Percentiles rank a stretch among this genome's conserved stretches.
phyloP scores from a whole-genome alignment of 1,139 yeast genomes.

The Geotrichum citri-aurantii region DNA sequence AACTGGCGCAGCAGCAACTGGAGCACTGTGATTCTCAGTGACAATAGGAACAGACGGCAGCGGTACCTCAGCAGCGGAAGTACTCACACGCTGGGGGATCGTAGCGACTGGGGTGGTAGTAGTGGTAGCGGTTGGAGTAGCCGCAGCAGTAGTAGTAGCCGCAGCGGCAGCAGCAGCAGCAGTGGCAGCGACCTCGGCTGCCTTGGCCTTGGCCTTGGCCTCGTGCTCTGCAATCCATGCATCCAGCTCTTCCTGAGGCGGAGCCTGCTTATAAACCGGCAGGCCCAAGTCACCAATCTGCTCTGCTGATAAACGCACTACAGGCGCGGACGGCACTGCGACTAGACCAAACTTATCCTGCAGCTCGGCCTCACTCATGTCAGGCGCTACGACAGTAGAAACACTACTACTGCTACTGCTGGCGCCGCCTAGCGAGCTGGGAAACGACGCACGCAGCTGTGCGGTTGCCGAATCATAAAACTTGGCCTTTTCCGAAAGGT shows the following conservation, averaged over 20 bases:
- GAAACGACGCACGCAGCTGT: conserved; percentile 28
- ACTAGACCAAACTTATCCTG: conserved; percentile 9
- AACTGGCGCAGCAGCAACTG: neutral
- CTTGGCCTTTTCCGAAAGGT: conserved; percentile 16
- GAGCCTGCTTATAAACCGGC: conserved; percentile 3
- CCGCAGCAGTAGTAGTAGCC: neutral
- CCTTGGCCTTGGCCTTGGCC: neutral
- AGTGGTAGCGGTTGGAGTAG: no score
- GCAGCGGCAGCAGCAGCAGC: neutral
- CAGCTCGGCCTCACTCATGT: conserved; percentile 3
- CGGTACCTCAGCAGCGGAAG: no score
- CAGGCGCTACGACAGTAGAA: no score
- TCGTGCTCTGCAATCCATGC: conserved; percentile 3
- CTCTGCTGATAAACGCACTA: neutral
- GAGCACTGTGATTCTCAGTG: no score
- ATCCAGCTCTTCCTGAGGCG: conserved; percentile 7
- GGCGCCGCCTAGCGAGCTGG: neutral
- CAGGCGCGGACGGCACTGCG: neutral
- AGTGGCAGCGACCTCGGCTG: neutral
- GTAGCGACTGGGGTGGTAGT: no score
- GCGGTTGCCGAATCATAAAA: conserved; percentile 28
- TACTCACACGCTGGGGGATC: no score
- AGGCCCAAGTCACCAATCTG: conserved; percentile 7
- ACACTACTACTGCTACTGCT: neutral
- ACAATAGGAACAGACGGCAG: no score